Base-by-base conservation (phyloP, 345 rosid genomes). In the Bruguiera parviflora region DNA sequence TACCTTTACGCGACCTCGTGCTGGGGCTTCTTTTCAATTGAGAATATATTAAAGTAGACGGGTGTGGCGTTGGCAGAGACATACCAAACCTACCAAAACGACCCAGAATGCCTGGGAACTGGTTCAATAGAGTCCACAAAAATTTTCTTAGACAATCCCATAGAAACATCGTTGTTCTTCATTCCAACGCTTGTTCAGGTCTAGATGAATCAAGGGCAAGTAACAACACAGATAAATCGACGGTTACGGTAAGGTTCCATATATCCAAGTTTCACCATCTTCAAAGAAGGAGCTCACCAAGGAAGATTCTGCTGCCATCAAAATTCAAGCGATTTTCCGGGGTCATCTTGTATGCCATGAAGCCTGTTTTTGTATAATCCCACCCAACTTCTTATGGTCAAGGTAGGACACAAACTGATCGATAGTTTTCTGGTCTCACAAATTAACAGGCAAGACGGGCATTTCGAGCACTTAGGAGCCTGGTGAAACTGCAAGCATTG, bases 401-500 rank as follows among this genome's bases (percentile, higher is more conserved):
- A 39, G 16, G 21, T 16, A 37, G 24, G 1, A 27, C 25, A 28
- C 27, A 25, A 58, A 64, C 32, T 59, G 20, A 65, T 66, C 10
- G 11, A 18, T 2, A 19, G 29, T 46, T 29, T 43, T 46, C 64
- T 55, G 24, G 55, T 56, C 61, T 65, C 47, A 32, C 20, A 51
- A 13, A 21, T 52, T 8, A 39, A 62, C 78, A 88, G 94, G 98
- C 84, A 53, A 84, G 96, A 63, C 72, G 89, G 74, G 98, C 98
- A 6, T 83, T 82, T 69, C 69, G 80, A 66, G 96, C 98, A 25
- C 79, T 93, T 49, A 86, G 77, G 78, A 55, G 98, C 84, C 83
- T 93, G 47, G 94, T 91, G 66, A 89, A 89, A 74, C 76, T 93
- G 68, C 98, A 93, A 53, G 97, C 96, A 20, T 66, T 86, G 79